phyloP scores from a whole-genome alignment of 179 eudicot genomes.

The Beta lomatogona region DNA sequence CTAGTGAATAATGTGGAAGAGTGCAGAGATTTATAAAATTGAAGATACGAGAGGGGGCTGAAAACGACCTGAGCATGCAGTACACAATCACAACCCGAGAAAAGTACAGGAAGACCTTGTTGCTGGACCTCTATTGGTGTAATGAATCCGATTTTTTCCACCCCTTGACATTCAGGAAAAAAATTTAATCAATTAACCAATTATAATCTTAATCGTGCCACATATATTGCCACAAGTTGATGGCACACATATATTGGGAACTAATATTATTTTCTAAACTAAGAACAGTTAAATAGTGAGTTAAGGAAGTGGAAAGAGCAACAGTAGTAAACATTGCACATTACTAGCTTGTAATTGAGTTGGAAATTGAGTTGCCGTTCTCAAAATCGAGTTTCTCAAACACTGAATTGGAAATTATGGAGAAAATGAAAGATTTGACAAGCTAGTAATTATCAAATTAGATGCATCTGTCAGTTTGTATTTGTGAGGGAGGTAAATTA shows the following conservation, averaged over 20 bases:
- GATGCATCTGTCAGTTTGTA: no score
- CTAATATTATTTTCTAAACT: no score
- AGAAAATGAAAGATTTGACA: no score
- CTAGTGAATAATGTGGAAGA: neutral
- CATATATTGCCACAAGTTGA: neutral
- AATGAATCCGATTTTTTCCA: constrained; percentile 79
- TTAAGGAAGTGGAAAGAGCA: no score
- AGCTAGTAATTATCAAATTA: no score
- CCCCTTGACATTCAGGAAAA: constrained; percentile 42
- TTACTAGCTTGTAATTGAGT: no score
- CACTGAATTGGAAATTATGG: no score
- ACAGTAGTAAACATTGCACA: no score
- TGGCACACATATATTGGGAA: neutral
- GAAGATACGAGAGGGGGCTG: neutral
- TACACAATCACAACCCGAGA: constrained; percentile 81
- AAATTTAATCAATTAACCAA: neutral
- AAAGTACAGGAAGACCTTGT: constrained; percentile 80
- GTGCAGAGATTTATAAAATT: neutral
- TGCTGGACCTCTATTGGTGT: constrained; percentile 79
- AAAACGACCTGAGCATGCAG: constrained; percentile 87
- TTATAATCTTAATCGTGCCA: neutral
- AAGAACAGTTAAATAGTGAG: no score
- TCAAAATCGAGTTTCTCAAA: no score
- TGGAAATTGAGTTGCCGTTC: no score
- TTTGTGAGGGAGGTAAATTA: no score